Evolutionary conservation across 192 early-diverging fungal species (phyloP).

Genomic region (Chytriomyces hyalinus): DNA sequence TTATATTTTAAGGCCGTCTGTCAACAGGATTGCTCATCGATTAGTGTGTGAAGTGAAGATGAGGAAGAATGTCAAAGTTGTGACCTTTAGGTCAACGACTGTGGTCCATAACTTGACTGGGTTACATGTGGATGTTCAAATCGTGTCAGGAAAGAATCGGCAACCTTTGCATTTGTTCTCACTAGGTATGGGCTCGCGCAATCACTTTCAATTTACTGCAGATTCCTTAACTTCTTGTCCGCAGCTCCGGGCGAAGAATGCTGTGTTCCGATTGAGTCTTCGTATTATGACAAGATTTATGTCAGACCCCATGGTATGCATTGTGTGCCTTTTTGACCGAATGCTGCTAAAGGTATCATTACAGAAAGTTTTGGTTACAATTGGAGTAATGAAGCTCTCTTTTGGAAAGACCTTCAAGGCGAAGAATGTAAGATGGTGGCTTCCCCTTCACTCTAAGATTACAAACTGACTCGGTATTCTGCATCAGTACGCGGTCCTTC

Average conservation of each 20-base stretch:
- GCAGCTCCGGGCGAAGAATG: constrained; percentile 80
- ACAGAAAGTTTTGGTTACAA: constrained; percentile 78
- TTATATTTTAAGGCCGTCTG: constrained; percentile 80
- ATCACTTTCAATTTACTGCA: constrained; percentile 35
- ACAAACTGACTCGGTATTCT: neutral
- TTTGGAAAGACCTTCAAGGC: constrained; percentile 78
- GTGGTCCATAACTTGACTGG: constrained; percentile 83
- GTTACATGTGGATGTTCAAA: constrained; percentile 77
- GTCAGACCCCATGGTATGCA: constrained; percentile 77
- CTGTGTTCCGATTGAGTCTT: constrained; percentile 84
- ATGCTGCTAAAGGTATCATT: neutral
- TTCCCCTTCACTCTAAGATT: neutral
- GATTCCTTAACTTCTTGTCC: constrained; percentile 31
- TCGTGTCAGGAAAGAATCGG: constrained; percentile 74
- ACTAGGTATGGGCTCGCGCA: constrained; percentile 47
- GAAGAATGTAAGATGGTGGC: constrained; percentile 18
- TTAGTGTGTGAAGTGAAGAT: constrained; percentile 88
- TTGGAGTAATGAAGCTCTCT: constrained; percentile 81
- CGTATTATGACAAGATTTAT: constrained; percentile 78
- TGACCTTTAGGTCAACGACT: constrained; percentile 85
- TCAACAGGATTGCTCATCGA: constrained; percentile 79
- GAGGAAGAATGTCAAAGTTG: constrained; percentile 87
- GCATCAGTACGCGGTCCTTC: constrained; percentile 40
- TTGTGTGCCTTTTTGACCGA: neutral
- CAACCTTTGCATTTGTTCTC: constrained; percentile 52